Conservation (phyloP, 805 yeast genomes). For the Candida taoyuanica region DNA sequence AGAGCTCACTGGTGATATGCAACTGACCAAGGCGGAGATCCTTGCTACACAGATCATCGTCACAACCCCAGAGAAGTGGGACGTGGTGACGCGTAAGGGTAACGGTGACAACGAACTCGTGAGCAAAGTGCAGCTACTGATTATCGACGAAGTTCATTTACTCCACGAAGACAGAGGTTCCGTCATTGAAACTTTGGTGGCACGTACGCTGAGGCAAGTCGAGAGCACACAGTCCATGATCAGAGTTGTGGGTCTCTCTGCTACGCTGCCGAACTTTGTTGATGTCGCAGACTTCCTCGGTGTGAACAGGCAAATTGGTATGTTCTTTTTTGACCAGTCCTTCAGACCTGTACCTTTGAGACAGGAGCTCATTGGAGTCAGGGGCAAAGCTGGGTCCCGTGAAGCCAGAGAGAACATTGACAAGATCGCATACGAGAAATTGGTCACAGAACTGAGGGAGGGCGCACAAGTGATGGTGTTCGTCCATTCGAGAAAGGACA, state of each 20-base stretch:
- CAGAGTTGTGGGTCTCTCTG: conserved; percentile 89
- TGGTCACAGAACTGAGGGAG: conserved; percentile 55
- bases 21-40: conserved; percentile 75
- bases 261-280: conserved; percentile 84
- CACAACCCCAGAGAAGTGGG: conserved; percentile 97
- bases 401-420: conserved; percentile 70
- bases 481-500: conserved; percentile 93
- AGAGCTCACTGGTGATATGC: conserved; percentile 96
- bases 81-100: conserved; percentile 91
- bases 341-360: conserved; percentile 92
- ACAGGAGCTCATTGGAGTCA: conserved; percentile 82
- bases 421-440: conserved; percentile 67
- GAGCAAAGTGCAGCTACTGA: conserved; percentile 75
- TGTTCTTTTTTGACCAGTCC: conserved; percentile 91
- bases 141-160: conserved; percentile 95
- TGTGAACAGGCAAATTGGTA: conserved; percentile 83
- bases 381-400: conserved; percentile 77
- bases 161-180: conserved; percentile 98
- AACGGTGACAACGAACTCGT: conserved; percentile 84
- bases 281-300: conserved; percentile 95
- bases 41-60: conserved; percentile 81
- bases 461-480: conserved; percentile 95
- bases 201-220: conserved; percentile 90
- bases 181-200: conserved; percentile 91
- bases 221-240: conserved; percentile 93